phyloP scores from a whole-genome alignment of 495 filamentous ascomycete species.

The Tuber aestivum region DNA sequence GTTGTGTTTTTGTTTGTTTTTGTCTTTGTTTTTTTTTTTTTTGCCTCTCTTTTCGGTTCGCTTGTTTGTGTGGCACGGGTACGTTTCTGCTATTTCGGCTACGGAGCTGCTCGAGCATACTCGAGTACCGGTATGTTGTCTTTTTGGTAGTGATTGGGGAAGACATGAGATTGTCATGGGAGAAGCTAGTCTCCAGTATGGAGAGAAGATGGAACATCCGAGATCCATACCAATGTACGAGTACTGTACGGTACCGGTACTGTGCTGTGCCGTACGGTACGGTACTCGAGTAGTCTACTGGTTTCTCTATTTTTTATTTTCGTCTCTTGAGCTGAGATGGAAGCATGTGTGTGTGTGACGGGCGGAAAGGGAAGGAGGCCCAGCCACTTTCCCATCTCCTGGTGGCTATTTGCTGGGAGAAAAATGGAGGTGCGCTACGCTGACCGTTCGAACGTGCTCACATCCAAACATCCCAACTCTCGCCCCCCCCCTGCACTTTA shows the following conservation, averaged over 20 bases:
- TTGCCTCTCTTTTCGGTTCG: conserved; percentile 9
- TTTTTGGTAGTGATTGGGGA: not conserved
- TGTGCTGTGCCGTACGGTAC: too few species aligned
- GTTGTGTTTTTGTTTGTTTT: not conserved
- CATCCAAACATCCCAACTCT: not conserved
- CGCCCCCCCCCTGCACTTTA: conserved; percentile 1
- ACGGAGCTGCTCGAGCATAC: too few species aligned
- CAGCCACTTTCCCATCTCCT: conserved; percentile 18
- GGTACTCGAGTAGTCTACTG: conserved; percentile 6
- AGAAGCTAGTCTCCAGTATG: too few species aligned
- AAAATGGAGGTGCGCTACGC: not conserved
- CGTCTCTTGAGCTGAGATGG: conserved; percentile 22
- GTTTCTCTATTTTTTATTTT: conserved; percentile 9
- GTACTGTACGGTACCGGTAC: too few species aligned
- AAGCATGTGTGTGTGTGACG: conserved; percentile 27
- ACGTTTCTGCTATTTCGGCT: conserved; percentile 29
- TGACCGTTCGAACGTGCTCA: not conserved
- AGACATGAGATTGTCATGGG: not conserved
- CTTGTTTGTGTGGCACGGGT: conserved; percentile 16
- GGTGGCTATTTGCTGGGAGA: conserved; percentile 27
- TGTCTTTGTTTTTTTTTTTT: conserved; percentile 8
- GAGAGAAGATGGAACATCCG: not conserved
- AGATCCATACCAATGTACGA: not conserved
- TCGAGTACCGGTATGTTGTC: conserved; percentile 16
- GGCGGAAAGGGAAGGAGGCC: conserved; percentile 28